phyloP scores from a whole-genome alignment of 139 green algal species.

The Ulvella scutata region DNA sequence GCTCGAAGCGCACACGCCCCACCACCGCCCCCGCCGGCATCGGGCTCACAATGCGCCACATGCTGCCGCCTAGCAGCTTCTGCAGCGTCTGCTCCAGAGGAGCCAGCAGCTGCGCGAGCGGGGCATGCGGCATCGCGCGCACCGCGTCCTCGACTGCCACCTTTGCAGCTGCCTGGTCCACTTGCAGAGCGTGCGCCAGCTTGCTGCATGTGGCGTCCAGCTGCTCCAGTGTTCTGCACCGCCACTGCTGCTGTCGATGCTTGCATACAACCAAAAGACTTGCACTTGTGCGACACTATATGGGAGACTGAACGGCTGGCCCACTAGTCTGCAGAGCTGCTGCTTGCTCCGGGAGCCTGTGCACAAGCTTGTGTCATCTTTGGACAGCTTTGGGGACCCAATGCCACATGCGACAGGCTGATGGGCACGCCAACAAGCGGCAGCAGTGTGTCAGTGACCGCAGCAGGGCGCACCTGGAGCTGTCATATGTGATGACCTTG shows the following conservation, averaged over 20 bases:
- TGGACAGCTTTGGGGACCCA: too few species aligned
- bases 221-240: not conserved
- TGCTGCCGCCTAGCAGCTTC: constrained; percentile 15
- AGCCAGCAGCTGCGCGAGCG: constrained; percentile 43
- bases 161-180: not conserved
- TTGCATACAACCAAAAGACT: not conserved
- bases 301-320: too few species aligned
- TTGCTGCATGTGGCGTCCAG: constrained; percentile 27
- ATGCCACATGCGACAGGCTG: too few species aligned
- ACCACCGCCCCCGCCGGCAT: not conserved
- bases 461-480: not conserved
- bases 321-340: too few species aligned
- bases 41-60: not conserved
- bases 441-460: not conserved
- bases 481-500: not conserved
- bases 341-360: too few species aligned
- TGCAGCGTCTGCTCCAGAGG: constrained; percentile 30
- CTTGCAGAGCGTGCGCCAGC: constrained; percentile 28
- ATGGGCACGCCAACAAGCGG: too few species aligned
- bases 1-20: constrained; percentile 27
- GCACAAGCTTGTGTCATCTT: too few species aligned
- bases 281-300: too few species aligned
- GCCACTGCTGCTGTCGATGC: not conserved
- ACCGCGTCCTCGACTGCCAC: constrained; percentile 19
- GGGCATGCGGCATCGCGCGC: constrained; percentile 28